Conservation (phyloP, 306 rosid genomes). For the Cicer arietinum region DNA sequence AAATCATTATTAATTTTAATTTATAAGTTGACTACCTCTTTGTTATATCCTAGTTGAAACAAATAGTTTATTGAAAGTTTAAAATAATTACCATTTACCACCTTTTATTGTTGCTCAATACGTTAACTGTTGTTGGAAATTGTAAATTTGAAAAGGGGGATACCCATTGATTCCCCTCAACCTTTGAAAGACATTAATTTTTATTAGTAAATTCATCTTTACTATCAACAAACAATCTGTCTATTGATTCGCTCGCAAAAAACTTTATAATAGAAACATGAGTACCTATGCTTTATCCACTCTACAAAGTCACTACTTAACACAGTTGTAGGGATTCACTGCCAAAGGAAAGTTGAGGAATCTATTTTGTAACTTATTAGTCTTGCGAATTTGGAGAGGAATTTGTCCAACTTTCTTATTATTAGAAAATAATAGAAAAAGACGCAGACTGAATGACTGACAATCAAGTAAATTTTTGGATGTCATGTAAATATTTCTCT, state of each 20-base stretch:
- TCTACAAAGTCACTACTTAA: background rate
- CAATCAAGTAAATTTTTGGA: constrained; percentile 7
- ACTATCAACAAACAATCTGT: background rate
- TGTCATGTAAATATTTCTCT: background rate
- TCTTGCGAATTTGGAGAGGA: background rate
- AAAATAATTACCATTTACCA: background rate
- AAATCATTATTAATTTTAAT: background rate
- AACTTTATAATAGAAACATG: background rate
- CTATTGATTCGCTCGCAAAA: background rate
- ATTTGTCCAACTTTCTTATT: constrained; percentile 7
- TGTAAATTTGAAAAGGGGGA: background rate
- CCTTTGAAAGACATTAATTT: constrained; percentile 17
- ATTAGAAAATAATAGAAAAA: constrained; percentile 1
- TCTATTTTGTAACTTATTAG: constrained; percentile 7
- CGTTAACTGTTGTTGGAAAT: background rate
- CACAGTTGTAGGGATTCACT: background rate
- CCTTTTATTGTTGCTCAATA: background rate
- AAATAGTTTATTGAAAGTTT: background rate
- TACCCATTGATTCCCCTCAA: background rate
- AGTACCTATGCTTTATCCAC: background rate
- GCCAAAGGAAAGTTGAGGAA: background rate
- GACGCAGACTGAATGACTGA: background rate
- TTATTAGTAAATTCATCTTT: constrained; percentile 16
- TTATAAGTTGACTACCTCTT: background rate
- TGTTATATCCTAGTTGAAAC: background rate